Base-by-base conservation (phyloP, 2,329 filamentous ascomycete genomes). In the Colletotrichum euphorbiae region DNA sequence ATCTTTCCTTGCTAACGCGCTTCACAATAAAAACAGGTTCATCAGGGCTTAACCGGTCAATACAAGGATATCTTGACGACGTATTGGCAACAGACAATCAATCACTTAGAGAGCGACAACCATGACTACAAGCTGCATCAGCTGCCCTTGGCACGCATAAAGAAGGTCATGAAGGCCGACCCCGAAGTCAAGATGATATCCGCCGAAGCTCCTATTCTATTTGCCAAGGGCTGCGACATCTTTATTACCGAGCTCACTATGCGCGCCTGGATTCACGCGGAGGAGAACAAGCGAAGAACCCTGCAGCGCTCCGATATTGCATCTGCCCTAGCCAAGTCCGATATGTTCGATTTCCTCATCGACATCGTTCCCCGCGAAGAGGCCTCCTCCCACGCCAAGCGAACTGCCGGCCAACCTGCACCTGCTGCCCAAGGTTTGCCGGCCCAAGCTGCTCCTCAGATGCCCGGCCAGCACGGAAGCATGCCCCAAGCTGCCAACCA, bases 141-240 rank as follows among this genome's bases (percentile, higher is more conserved):
- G 79, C 86, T 99, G 43, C 96, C 96, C 2, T 86, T 99, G 45
- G 96, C 96, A n/a, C 91, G 96, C 62, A 99, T 99, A 83, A 99
- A 99, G 85, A 99, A 99, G 80, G 96, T 99, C 72, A 99, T 99
- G 96, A 99, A 99, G 82, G 96, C 96, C 1, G 96, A 99, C 74
- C 96, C 96, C 0, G 96, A 99, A 75, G 96, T 99, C 54, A 99
- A 99, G 84, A 99, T 99, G 96, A 99, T 99, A 71, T 98, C 94
- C 4, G 96, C 96, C 8, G 96, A 99, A 81, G 96, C 96, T 2
- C 96, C 96, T 1, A 99, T 99, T 73, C 85, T 99, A 13, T 99
- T 99, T 76, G 96, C 96, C 58, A 99, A 99, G 81, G 96, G 95
- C 42, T 98, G 96, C 80, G 96, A 99, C 77, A 98, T 98, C 77